Base-by-base conservation (phyloP, 2,329 filamentous ascomycete species). In the Arthrobotrys megalospora region DNA sequence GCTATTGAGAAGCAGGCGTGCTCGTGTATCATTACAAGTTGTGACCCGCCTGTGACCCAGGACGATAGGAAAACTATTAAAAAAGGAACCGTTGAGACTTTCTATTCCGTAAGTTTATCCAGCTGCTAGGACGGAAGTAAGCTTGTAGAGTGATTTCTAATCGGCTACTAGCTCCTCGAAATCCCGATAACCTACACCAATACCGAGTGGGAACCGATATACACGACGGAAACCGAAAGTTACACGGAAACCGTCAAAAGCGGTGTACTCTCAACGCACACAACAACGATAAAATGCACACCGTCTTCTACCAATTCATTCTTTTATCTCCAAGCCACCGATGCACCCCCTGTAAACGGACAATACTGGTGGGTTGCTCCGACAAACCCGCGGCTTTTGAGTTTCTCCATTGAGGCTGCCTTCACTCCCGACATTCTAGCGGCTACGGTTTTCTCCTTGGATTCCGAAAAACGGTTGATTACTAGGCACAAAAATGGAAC, bases 311-410 rank as follows among this genome's bases (percentile, higher is more conserved):
- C 47, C 10, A 69, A 58, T 52, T n/a, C 71, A 45, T 64, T 32
- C 1, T 76, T 76, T 34, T 60, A 65, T 24, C 55, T 76, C 14
- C 65, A 76, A 45, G 72, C 72, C 21, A 76, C 72, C 8, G 41
- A 68, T 19, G 72, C 55, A 1, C 65, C 65, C 1, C 7, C 28
- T n/a, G 34, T 76, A 32, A 19, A 76, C 28, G 65, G 60, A 19
- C 21, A 76, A n/a, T 76, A 70, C 28, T 60, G 32, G 19, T 76
- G 72, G 72, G 63, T n/a, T 8, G 65, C 65, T 1, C 47, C 64
- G 0, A 21, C 38, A 0, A 38, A 28, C 4, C 65, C 55, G 1
- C 55, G 65, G 19, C n/a, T 58, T 6, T 11, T 76, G n/a, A 19
- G 52, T 10, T 68, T 69, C 21, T 52, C 52, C 0, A 55, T 76